Base-by-base conservation (phyloP, 306 rosid genomes). In the Coriaria nepalensis region DNA sequence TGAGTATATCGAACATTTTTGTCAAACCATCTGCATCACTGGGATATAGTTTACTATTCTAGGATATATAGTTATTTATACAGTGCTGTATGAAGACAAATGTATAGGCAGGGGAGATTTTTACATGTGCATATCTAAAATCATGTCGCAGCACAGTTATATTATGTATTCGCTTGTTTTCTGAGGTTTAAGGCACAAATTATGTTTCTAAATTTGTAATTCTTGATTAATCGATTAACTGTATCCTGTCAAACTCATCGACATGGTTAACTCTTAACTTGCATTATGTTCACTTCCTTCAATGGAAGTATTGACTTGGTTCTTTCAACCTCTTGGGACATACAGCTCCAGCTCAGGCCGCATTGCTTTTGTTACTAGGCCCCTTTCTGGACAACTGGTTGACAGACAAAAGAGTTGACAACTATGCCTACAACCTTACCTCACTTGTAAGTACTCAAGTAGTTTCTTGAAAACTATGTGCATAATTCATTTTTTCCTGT, bases 221-320 rank as follows among this genome's bases (percentile, higher is more conserved):
- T 33, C 6, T 8, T 29, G 33, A 55, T 34, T 6, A 13, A 12
- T 64, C 45, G 40, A 33, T 32, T 45, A 43, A 2, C 13, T 50
- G 9, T 40, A 5, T 20, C 29, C 29, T 3, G 3, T 20, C 3
- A 20, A 20, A 20, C 40, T 51, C 37, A 54, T 44, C 4, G 6
- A n/a, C 47, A 20, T 32, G 9, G 0, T 65, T 49, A 56, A 70
- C 61, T 55, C 29, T 47, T 56, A 10, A 36, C 13, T 7, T 75
- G 82, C 82, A 87, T 94, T 82, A 82, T 66, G 96, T 87, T 45
- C 96, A 87, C 58, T 82, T 59, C 65, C 96, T 87, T 63, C 94
- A 79, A 65, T 71, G 94, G 65, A 87, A 87, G 71, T 87, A 87
- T 75, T 75, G 86, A 33, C 73, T 82, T 6, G 66, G 92, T 59